phyloP scores from a whole-genome alignment of 2,329 filamentous ascomycete genomes.

The Colletotrichum chlorophyti region DNA sequence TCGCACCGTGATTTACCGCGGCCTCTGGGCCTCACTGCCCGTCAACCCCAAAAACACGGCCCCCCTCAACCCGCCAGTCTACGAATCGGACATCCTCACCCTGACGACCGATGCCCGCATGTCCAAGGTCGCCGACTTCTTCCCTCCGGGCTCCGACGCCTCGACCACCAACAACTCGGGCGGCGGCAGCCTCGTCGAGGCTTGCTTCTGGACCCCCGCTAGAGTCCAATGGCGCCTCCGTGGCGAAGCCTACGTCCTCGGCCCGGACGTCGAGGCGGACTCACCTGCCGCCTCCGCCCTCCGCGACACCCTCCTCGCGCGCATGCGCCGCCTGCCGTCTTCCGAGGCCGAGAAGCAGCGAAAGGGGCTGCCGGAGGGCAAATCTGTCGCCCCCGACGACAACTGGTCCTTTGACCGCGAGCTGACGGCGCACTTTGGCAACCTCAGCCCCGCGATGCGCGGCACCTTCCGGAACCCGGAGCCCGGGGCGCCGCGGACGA shows the following conservation, averaged over 20 bases:
- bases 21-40: slow-evolving; percentile 79
- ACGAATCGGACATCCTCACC: slow-evolving; percentile 78
- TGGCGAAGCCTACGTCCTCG: slow-evolving; percentile 78
- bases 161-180: slow-evolving; percentile 62
- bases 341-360: slow-evolving; percentile 35
- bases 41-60: slow-evolving; percentile 77
- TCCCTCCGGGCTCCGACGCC: slow-evolving; percentile 51
- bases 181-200: slow-evolving; percentile 78
- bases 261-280: slow-evolving; percentile 65
- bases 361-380: slow-evolving; percentile 31
- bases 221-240: slow-evolving; percentile 86
- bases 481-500: slow-evolving; percentile 66
- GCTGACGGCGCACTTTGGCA: slow-evolving; percentile 88
- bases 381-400: slow-evolving; percentile 32
- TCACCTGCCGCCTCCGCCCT: slow-evolving; percentile 48
- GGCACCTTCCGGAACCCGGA: slow-evolving; percentile 77
- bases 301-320: slow-evolving; percentile 62
- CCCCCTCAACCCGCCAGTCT: slow-evolving; percentile 71
- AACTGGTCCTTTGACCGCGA: slow-evolving; percentile 82
- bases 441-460: slow-evolving; percentile 81
- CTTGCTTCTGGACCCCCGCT: slow-evolving; percentile 78
- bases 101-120: slow-evolving; percentile 91
- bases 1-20: slow-evolving; percentile 84
- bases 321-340: slow-evolving; percentile 63
- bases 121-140: slow-evolving; percentile 80